phyloP scores from a whole-genome alignment of 768 basidiomycete genomes.

The Serendipita sp. region DNA sequence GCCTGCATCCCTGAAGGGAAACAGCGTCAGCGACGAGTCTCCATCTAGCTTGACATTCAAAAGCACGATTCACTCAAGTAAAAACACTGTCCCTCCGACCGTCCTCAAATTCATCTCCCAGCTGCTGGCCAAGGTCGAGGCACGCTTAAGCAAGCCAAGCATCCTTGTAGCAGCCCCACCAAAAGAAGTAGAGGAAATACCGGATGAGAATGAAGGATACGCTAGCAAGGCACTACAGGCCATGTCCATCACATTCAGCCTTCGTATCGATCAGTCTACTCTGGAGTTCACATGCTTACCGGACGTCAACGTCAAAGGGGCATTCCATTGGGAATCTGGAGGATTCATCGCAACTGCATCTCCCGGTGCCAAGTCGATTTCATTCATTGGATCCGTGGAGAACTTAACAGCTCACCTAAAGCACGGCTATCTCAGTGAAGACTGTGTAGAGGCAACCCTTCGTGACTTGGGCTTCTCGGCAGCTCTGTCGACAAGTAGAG shows the following conservation, averaged over 20 bases:
- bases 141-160: slow-evolving; percentile 42
- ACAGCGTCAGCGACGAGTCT: slow-evolving; percentile 19
- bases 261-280: slow-evolving; percentile 81
- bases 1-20: slow-evolving; percentile 25
- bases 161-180: slow-evolving; percentile 11
- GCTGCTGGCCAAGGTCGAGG: slow-evolving; percentile 51
- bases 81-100: slow-evolving; percentile 67
- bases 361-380: slow-evolving; percentile 52
- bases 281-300: slow-evolving; percentile 78
- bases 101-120: slow-evolving; percentile 76
- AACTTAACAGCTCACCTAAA: slow-evolving; percentile 69
- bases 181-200: slow-evolving; percentile 9
- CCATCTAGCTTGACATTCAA: slow-evolving; percentile 64
- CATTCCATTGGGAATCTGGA: slow-evolving; percentile 85
- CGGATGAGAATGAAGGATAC: slow-evolving; percentile 4
- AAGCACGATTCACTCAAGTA: slow-evolving; percentile 74
- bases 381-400: slow-evolving; percentile 63
- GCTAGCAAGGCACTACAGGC: slow-evolving; percentile 13
- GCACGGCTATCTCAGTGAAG: slow-evolving; percentile 28
- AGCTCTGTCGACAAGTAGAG: slow-evolving; percentile 40
- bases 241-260: slow-evolving; percentile 65
- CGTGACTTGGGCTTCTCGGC: slow-evolving; percentile 63
- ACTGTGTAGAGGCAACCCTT: slow-evolving; percentile 46
- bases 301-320: slow-evolving; percentile 82
- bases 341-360: slow-evolving; percentile 71